Evolutionary conservation across 2,329 filamentous ascomycete species (phyloP).

Genomic region (Paecilomyces variotii): DNA sequence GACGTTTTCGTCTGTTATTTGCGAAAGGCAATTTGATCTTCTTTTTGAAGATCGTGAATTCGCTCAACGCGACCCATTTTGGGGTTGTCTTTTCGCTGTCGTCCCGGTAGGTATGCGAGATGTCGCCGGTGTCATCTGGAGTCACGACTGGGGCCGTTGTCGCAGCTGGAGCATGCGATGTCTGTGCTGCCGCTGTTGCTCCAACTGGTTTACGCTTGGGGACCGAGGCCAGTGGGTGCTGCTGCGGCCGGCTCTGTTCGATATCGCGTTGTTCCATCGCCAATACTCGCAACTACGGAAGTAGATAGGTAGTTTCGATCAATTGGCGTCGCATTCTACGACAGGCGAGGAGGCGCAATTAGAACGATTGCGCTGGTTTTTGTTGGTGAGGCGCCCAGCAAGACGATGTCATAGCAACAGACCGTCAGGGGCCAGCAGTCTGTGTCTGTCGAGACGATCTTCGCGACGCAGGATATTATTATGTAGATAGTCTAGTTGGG

Average conservation of each 20-base stretch:
- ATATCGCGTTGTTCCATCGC: neutral
- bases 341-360: no score
- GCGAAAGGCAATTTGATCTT: neutral
- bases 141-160: neutral
- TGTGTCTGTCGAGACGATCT: neutral
- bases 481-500: neutral
- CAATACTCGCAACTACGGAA: no score
- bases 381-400: no score
- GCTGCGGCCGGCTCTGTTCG: neutral
- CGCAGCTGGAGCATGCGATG: neutral
- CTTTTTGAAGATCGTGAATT: neutral
- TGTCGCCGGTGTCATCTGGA: neutral
- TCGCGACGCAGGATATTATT: neutral
- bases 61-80: neutral
- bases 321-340: no score
- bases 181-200: conserved; percentile 2
- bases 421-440: no score
- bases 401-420: no score
- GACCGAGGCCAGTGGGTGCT: neutral
- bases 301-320: no score
- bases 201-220: conserved; percentile 4
- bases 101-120: neutral
- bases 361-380: no score
- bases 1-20: neutral
- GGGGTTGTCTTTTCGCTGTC: neutral